A percentile compares a stretch with the other conserved stretches of the same genome.
Evolutionary conservation across 305 asterid species (phyloP).

Genomic region (Solanum hybrid): DNA sequence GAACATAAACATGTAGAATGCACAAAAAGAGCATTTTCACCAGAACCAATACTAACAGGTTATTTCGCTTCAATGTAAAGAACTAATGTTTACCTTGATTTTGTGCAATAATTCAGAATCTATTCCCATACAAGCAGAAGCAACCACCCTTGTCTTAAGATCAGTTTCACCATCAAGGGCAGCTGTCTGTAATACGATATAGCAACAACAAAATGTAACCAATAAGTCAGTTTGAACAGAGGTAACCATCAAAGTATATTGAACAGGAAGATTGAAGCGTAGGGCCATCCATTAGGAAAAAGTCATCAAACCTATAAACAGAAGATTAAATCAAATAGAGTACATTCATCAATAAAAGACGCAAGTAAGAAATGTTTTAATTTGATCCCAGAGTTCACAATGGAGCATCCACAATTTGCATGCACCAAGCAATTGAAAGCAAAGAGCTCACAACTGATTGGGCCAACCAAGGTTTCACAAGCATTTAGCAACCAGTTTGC

Average conservation of each 20-base stretch:
- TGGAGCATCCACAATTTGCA: background rate
- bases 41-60: background rate
- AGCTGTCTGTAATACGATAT: conserved; percentile 49
- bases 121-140: conserved; percentile 94
- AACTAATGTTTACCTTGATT: conserved; percentile 55
- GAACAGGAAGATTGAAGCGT: background rate
- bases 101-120: conserved; percentile 82
- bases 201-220: background rate
- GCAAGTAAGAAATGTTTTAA: background rate
- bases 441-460: background rate
- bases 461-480: background rate
- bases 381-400: background rate
- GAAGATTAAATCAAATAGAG: background rate
- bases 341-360: background rate
- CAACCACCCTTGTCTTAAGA: conserved; percentile 82
- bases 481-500: background rate
- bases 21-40: background rate
- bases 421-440: background rate
- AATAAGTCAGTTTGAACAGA: background rate
- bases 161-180: conserved; percentile 99
- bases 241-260: background rate
- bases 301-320: background rate
- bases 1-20: conserved; percentile 6
- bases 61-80: background rate
- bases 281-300: background rate